These are phyloP conservation scores for Akebia trifoliata DNA, from an alignment of 164 flowering plant genomes.

Conservation along the genomic window DNA sequence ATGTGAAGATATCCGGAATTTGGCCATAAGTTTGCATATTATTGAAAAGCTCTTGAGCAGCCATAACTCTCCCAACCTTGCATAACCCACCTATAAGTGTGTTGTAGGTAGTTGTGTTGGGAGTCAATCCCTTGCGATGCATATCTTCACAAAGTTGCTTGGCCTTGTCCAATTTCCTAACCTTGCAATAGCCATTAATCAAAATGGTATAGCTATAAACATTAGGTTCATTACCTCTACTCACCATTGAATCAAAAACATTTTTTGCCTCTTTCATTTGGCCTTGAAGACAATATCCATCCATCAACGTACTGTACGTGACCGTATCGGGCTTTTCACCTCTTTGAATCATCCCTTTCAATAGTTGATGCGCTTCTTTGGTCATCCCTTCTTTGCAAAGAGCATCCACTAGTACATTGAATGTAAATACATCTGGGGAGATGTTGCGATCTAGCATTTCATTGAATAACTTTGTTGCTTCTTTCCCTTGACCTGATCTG, in stretches of 20 bases:
- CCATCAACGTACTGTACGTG: background rate
- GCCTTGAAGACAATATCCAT: conserved; percentile 3
- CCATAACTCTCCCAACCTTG: too few relatives aligned
- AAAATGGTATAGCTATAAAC: conserved; percentile 3
- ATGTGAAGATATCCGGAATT: too few relatives aligned
- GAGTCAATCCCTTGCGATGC: background rate
- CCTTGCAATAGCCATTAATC: background rate
- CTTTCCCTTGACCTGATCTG: too few relatives aligned
- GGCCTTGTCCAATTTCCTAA: conserved; percentile 1
- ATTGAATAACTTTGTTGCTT: too few relatives aligned
- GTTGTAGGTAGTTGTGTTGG: too few relatives aligned
- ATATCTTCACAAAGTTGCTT: background rate
- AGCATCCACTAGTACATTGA: too few relatives aligned
- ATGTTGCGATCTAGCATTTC: too few relatives aligned
- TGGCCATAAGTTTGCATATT: too few relatives aligned
- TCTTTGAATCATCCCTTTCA: background rate
- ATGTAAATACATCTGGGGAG: too few relatives aligned
- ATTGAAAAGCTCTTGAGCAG: too few relatives aligned
- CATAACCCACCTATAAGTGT: too few relatives aligned
- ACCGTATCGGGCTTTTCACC: background rate
- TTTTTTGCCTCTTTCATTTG: background rate
- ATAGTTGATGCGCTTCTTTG: background rate
- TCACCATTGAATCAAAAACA: background rate
- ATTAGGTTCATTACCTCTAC: background rate
- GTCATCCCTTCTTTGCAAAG: background rate